These are phyloP conservation scores for Populus hybrid DNA, from an alignment of 441 rosid genomes.

Conservation along the genomic window DNA sequence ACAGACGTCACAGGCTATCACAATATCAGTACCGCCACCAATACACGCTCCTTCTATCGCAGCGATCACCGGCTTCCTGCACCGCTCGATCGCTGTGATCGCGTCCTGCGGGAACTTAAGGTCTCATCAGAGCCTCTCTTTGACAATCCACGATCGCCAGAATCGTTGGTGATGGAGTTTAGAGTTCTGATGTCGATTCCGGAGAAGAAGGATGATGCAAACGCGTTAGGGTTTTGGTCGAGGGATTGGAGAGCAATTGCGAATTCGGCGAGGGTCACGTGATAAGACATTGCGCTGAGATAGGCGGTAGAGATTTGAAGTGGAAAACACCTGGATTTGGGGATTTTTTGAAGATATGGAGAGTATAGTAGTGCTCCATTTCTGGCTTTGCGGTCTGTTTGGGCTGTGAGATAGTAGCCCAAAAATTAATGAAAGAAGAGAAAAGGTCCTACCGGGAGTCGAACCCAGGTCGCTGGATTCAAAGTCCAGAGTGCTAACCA, in stretches of 20 bases:
- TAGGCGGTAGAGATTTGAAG: slow-evolving; percentile 58
- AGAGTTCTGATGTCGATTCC: slow-evolving; percentile 66
- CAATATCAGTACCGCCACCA: slow-evolving; percentile 60
- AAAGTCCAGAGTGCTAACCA: slow-evolving; percentile 99
- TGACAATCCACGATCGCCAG: slow-evolving; percentile 45
- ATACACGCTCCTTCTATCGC: slow-evolving; percentile 67
- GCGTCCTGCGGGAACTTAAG: slow-evolving; percentile 65
- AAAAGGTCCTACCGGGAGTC: slow-evolving; percentile 86
- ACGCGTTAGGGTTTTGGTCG: slow-evolving; percentile 56
- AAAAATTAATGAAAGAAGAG: neutral
- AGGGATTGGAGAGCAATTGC: slow-evolving; percentile 49
- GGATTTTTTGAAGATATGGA: slow-evolving; percentile 30
- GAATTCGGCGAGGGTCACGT: slow-evolving; percentile 54
- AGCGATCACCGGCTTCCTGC: slow-evolving; percentile 76
- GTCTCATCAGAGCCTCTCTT: slow-evolving; percentile 43
- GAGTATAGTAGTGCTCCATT: slow-evolving; percentile 44
- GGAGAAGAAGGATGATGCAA: slow-evolving; percentile 63
- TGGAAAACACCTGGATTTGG: slow-evolving; percentile 32
- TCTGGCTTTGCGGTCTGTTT: neutral
- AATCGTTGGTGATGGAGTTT: slow-evolving; percentile 8
- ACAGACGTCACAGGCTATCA: slow-evolving; percentile 77
- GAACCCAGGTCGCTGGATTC: slow-evolving; percentile 99
- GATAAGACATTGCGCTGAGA: slow-evolving; percentile 57
- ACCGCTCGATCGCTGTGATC: slow-evolving; percentile 61
- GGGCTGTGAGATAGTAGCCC: neutral